Evolutionary conservation across 345 rosid genomes (phyloP).

Genomic region (Citrus medica): DNA sequence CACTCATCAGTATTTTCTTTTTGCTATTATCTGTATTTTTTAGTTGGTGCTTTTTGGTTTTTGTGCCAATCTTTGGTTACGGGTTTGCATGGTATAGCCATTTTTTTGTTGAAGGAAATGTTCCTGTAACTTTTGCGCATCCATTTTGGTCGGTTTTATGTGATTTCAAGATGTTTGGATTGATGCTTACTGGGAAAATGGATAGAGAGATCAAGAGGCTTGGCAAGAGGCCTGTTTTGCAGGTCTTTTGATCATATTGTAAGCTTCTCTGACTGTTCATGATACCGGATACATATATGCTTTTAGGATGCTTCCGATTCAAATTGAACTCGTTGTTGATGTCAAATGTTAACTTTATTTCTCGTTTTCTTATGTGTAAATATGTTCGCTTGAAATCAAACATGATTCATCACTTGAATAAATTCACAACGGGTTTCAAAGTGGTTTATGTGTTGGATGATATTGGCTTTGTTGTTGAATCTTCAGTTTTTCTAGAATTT

Average conservation of each 20-base stretch:
- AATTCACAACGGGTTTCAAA: background rate
- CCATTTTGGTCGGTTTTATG: slow-evolving; percentile 86
- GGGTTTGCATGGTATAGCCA: slow-evolving; percentile 96
- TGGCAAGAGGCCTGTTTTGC: slow-evolving; percentile 83
- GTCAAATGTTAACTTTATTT: background rate
- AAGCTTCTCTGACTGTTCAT: slow-evolving; percentile 7
- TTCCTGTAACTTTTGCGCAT: slow-evolving; percentile 80
- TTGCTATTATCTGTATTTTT: slow-evolving; percentile 52
- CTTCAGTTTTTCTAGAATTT: background rate
- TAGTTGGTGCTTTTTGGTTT: slow-evolving; percentile 52
- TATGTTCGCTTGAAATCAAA: slow-evolving; percentile 1
- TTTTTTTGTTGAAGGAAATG: slow-evolving; percentile 88
- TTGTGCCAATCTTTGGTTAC: slow-evolving; percentile 73
- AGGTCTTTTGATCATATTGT: slow-evolving; percentile 38
- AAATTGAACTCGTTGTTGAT: background rate
- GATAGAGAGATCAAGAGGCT: slow-evolving; percentile 94
- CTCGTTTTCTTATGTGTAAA: background rate
- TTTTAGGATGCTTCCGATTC: slow-evolving; percentile 1
- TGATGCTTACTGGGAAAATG: slow-evolving; percentile 92
- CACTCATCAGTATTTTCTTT: slow-evolving; percentile 44
- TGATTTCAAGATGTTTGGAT: slow-evolving; percentile 86
- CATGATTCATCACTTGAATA: background rate
- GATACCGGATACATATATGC: background rate
- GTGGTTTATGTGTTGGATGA: background rate
- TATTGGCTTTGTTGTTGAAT: background rate